A percentile compares a stretch with the other conserved stretches of the same genome.
phyloP scores from a whole-genome alignment of 495 filamentous ascomycete species.

The Opeltia flavorubescens region DNA sequence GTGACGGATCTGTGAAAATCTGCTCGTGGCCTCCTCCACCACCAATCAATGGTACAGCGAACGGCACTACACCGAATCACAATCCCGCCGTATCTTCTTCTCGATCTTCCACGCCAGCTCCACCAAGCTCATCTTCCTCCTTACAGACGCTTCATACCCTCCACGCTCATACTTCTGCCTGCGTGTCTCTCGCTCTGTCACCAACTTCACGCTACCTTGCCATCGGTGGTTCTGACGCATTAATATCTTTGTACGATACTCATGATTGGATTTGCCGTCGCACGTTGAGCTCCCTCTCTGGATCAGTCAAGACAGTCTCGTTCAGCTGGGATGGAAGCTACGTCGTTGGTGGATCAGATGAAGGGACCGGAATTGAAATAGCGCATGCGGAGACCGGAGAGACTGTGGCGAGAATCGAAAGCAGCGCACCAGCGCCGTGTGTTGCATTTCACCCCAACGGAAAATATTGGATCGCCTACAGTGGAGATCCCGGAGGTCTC shows the following conservation, averaged over 20 bases:
- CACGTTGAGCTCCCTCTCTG: conserved; percentile 62
- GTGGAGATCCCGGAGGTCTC: conserved; percentile 63
- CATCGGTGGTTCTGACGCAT: conserved; percentile 75
- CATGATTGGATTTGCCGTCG: conserved; percentile 79
- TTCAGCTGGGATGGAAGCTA: conserved; percentile 89
- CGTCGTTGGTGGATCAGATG: conserved; percentile 72
- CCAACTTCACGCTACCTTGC: conserved; percentile 72
- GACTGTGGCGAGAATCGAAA: conserved; percentile 64
- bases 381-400: conserved; percentile 81
- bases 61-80: neutral
- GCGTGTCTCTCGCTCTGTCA: conserved; percentile 53
- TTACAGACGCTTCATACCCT: conserved; percentile 44
- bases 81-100: conserved; percentile 34
- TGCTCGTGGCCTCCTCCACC: conserved; percentile 42
- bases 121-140: conserved; percentile 41
- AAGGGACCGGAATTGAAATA: conserved; percentile 35
- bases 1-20: conserved; percentile 70
- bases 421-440: conserved; percentile 36
- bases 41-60: conserved; percentile 6
- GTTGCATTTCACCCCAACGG: conserved; percentile 78
- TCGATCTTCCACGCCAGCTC: conserved; percentile 51
- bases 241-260: conserved; percentile 86
- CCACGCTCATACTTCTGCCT: conserved; percentile 73
- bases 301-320: conserved; percentile 68
- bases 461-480: conserved; percentile 80